phyloP scores from a whole-genome alignment of 148 eudicot genomes.

The Nyssa sinensis region DNA sequence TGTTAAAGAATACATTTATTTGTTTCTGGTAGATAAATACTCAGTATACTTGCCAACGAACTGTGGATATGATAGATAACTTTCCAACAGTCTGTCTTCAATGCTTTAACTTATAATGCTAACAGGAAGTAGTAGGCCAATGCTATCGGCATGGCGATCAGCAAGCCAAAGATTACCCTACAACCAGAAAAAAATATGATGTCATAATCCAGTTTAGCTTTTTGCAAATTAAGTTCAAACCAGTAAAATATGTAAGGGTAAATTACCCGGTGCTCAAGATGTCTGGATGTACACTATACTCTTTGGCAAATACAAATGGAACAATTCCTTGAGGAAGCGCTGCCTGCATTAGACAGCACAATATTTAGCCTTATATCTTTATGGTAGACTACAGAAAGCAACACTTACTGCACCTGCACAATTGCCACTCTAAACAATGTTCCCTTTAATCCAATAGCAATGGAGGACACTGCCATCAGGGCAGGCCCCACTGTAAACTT shows the following conservation, averaged over 20 bases:
- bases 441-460: slow-evolving; percentile 43
- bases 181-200: not conserved
- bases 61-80: not conserved
- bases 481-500: slow-evolving; percentile 43
- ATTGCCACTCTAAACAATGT: slow-evolving; percentile 38
- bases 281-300: slow-evolving; percentile 41
- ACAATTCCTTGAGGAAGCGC: slow-evolving; percentile 57
- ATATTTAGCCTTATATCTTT: not conserved
- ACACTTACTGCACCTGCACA: slow-evolving; percentile 37
- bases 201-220: slow-evolving; percentile 7
- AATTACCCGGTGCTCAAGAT: slow-evolving; percentile 49
- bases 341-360: slow-evolving; percentile 31
- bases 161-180: slow-evolving; percentile 46
- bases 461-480: slow-evolving; percentile 40
- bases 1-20: not conserved
- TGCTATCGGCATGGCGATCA: slow-evolving; percentile 38
- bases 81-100: not conserved
- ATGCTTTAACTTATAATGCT: slow-evolving; percentile 24
- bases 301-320: slow-evolving; percentile 47
- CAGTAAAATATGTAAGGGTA: no score
- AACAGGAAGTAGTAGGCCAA: slow-evolving; percentile 45
- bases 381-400: not conserved
- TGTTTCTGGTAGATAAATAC: not conserved
- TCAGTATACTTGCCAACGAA: not conserved
- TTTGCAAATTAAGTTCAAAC: not conserved